phyloP scores from a whole-genome alignment of 495 filamentous ascomycete genomes.

The Ramalina intermedia region DNA sequence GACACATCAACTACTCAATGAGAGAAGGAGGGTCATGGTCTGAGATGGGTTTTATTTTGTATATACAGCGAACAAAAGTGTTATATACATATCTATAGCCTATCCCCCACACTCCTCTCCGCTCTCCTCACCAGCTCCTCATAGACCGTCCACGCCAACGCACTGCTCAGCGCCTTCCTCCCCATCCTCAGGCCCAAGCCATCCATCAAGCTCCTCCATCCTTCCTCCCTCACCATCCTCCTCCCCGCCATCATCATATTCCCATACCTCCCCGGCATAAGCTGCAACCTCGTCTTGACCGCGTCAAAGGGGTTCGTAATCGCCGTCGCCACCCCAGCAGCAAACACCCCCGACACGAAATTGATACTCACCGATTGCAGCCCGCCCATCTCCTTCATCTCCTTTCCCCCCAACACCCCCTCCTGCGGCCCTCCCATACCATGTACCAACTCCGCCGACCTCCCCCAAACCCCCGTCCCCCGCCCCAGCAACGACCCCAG shows the following conservation, averaged over 20 bases:
- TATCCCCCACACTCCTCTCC: constrained; percentile 43
- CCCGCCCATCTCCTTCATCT: constrained; percentile 8
- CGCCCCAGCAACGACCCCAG: constrained; percentile 40
- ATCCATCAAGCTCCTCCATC: constrained; percentile 66
- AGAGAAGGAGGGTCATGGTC: background rate
- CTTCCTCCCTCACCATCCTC: constrained; percentile 72
- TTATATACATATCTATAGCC: background rate
- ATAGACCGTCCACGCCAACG: constrained; percentile 91
- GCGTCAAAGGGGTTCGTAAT: constrained; percentile 95
- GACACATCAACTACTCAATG: too few relatives aligned
- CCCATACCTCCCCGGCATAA: constrained; percentile 67
- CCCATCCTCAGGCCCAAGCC: constrained; percentile 78
- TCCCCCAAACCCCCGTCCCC: constrained; percentile 6
- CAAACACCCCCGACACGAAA: constrained; percentile 63
- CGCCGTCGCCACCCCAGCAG: constrained; percentile 67
- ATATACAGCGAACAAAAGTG: background rate
- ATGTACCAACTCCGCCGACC: background rate
- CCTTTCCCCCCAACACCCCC: constrained; percentile 5
- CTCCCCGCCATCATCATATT: constrained; percentile 69
- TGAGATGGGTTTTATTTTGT: background rate
- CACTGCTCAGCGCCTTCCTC: constrained; percentile 80
- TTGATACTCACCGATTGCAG: constrained; percentile 58
- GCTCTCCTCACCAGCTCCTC: constrained; percentile 76
- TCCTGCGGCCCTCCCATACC: constrained; percentile 1
- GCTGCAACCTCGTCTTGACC: constrained; percentile 87